A percentile compares a stretch with the other conserved stretches of the same genome.
These are phyloP conservation scores for Aspergillus homomorphus DNA, from an alignment of 495 filamentous ascomycete genomes.

Conservation along the genomic window DNA sequence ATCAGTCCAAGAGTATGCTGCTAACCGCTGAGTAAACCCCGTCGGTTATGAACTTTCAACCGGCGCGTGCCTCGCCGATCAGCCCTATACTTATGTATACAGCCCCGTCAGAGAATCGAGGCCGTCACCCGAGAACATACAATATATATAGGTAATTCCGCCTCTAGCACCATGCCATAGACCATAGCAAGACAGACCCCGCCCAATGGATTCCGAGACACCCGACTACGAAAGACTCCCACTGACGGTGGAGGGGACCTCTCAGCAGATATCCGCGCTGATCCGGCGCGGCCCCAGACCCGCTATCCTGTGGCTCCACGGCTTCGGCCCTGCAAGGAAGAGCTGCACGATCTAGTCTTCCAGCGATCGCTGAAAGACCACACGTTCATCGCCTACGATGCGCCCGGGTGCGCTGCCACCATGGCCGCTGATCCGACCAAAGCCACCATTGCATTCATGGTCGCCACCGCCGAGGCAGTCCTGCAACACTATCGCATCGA, in stretches of 20 bases:
- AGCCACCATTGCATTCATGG: not conserved
- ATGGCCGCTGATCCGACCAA: not conserved
- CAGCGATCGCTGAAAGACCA: conserved; percentile 21
- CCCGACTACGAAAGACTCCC: not conserved
- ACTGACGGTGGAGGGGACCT: not conserved
- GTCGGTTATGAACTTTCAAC: too few species aligned
- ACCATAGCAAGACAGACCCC: too few species aligned
- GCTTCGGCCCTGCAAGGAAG: conserved; percentile 35
- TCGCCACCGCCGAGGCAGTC: not conserved
- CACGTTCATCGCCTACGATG: conserved; percentile 19
- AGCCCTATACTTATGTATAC: too few species aligned
- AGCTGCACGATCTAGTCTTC: conserved; percentile 23
- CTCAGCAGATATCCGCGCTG: conserved; percentile 23
- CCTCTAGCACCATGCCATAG: too few species aligned
- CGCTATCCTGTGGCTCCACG: conserved; percentile 28
- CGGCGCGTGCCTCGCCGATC: too few species aligned
- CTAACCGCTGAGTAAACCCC: too few species aligned
- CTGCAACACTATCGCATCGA: not conserved
- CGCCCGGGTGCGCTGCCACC: not conserved
- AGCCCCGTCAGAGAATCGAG: too few species aligned
- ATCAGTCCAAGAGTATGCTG: too few species aligned
- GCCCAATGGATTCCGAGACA: too few species aligned
- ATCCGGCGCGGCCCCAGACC: conserved; percentile 16
- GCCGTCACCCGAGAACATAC: too few species aligned
- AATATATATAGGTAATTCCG: too few species aligned